Evolutionary conservation across 345 rosid genomes (phyloP), one percentile per base, ranked within the genome.

Genomic region (Citrus trifoliata): DNA sequence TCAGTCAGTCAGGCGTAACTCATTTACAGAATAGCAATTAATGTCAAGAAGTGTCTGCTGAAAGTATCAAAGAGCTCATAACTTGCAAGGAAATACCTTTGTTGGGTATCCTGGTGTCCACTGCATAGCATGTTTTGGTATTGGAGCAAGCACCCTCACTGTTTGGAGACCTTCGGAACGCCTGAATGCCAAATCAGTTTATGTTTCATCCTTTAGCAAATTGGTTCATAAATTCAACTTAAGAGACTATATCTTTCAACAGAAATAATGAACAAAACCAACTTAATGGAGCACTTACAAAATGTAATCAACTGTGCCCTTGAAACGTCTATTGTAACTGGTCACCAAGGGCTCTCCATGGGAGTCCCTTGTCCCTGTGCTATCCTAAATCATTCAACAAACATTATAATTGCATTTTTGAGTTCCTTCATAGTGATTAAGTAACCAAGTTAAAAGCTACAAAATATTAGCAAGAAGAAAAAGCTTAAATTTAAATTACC

Each of bases 301-400:
- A 84, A 94, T 94, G 82, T 94, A 96, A 83, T 94, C 98, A 80
- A 94, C 99, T 28, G 99, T 90, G 82, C 98, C 98, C 88, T 87
- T 80, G 88, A 96, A 96, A 76, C 93, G 83, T 86, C 97, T 89
- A 80, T 90, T 89, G 76, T 94, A 96, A 86, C 98, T 94, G 56
- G 98, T 96, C 69, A 89, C 99, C 60, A 87, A 67, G 24, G 98
- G 97, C 85, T 94, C 98, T 76, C 97, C 94, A 37, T 84, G 82
- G 66, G 85, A 74, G 79, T 93, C 97, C 79, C 97, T 89, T 70
- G 98, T 88, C 80, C 90, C 90, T 22, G 88, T 82, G 79, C 73
- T 27, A 71, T 90, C 97, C 99, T 94, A 83, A 71, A 80, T 83
- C 63, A 73, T 69, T 16, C 78, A 21, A 55, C 56, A 62, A 80